Percentiles rank a stretch among this genome's conserved stretches.
These are phyloP conservation scores for Poa annua DNA, from an alignment of 176 grass and related monocot species.

Conservation along the genomic window DNA sequence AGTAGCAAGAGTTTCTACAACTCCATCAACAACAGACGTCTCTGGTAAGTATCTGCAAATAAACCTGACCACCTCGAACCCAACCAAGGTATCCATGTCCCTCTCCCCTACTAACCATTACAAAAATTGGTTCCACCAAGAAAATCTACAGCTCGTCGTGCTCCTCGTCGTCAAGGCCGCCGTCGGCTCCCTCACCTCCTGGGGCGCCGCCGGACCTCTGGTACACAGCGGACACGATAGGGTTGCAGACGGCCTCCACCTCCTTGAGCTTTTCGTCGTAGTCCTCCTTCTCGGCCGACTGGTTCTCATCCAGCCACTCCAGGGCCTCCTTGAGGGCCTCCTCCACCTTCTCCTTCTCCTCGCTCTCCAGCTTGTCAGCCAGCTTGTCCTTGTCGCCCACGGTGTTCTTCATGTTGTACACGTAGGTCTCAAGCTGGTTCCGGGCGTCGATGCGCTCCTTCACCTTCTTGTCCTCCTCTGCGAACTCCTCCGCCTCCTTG, in stretches of 20 bases:
- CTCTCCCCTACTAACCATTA: slow-evolving; percentile 27
- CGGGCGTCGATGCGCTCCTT: slow-evolving; percentile 72
- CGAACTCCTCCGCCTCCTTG: slow-evolving; percentile 62
- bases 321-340: slow-evolving; percentile 70
- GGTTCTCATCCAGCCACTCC: slow-evolving; percentile 77
- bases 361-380: slow-evolving; percentile 68
- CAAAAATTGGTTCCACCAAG: slow-evolving; percentile 41
- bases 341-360: slow-evolving; percentile 84
- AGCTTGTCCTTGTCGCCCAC: slow-evolving; percentile 75
- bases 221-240: slow-evolving; percentile 69
- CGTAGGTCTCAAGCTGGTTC: slow-evolving; percentile 69
- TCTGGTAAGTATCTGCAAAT: slow-evolving; percentile 18
- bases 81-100: neutral
- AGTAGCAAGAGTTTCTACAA: slow-evolving; percentile 39
- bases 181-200: neutral
- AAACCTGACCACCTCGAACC: slow-evolving; percentile 10
- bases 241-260: slow-evolving; percentile 78
- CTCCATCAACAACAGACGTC: slow-evolving; percentile 31
- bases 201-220: slow-evolving; percentile 59
- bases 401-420: slow-evolving; percentile 85
- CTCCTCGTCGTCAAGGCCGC: slow-evolving; percentile 43
- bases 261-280: slow-evolving; percentile 85
- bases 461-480: slow-evolving; percentile 77
- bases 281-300: slow-evolving; percentile 68
- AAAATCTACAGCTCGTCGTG: slow-evolving; percentile 66